Evolutionary conservation across 2,329 filamentous ascomycete species (phyloP).

Genomic region (Neonectria magnoliae): DNA sequence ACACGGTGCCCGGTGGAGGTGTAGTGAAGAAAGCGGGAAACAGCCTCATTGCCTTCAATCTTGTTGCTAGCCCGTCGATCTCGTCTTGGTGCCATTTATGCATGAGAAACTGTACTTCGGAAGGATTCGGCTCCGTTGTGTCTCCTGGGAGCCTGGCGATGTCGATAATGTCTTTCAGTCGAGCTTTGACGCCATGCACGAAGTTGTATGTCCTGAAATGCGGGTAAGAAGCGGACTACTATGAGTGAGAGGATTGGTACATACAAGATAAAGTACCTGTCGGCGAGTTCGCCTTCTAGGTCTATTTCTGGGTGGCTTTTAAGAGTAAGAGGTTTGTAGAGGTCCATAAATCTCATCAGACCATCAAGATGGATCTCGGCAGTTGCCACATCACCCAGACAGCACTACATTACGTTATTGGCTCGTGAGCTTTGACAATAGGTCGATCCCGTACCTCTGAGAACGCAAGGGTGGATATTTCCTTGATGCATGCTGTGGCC

Average conservation of each 20-base stretch:
- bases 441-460: slow-evolving; percentile 24
- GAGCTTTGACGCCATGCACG: slow-evolving; percentile 36
- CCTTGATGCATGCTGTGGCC: slow-evolving; percentile 21
- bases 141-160: background rate
- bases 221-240: background rate
- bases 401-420: slow-evolving; percentile 22
- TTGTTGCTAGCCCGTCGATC: slow-evolving; percentile 5
- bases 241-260: background rate
- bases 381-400: slow-evolving; percentile 26
- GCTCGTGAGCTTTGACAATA: background rate
- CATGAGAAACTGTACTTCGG: slow-evolving; percentile 22
- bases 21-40: slow-evolving; percentile 33
- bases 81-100: slow-evolving; percentile 32
- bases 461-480: slow-evolving; percentile 33
- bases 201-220: slow-evolving; percentile 32
- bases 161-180: slow-evolving; percentile 27
- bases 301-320: background rate
- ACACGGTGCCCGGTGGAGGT: background rate
- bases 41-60: slow-evolving; percentile 29
- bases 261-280: slow-evolving; percentile 33
- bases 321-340: slow-evolving; percentile 11
- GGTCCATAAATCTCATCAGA: slow-evolving; percentile 35
- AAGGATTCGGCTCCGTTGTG: background rate
- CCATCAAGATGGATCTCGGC: slow-evolving; percentile 35
- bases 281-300: slow-evolving; percentile 32